Percentiles rank a stretch among this genome's conserved stretches.
phyloP scores from a whole-genome alignment of 208 protist genomes.

The Lotmaria passim region DNA sequence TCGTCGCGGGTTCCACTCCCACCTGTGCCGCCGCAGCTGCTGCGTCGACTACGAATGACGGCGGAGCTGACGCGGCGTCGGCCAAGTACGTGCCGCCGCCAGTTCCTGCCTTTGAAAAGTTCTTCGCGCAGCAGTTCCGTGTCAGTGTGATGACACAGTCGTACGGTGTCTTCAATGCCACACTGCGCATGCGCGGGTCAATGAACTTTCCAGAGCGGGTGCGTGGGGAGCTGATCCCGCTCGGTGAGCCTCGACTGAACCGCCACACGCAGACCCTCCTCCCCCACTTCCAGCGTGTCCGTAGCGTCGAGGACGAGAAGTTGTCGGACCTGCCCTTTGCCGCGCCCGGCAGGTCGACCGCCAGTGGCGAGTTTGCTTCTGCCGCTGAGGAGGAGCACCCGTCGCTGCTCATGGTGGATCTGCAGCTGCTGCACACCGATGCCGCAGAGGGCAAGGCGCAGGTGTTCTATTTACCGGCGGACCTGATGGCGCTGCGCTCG shows the following conservation, averaged over 20 bases:
- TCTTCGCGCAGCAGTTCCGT: constrained; percentile 67
- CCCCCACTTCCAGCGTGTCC: constrained; percentile 51
- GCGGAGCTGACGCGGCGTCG: neutral
- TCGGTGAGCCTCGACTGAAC: constrained; percentile 36
- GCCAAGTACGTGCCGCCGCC: constrained; percentile 2
- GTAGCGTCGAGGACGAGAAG: constrained; percentile 37
- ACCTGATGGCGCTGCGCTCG: constrained; percentile 37
- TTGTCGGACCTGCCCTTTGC: constrained; percentile 21
- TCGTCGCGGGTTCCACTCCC: neutral
- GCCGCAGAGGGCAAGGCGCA: constrained; percentile 38
- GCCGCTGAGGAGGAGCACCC: constrained; percentile 39
- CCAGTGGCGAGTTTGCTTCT: neutral
- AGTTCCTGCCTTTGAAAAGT: constrained; percentile 46
- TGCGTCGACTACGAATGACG: neutral
- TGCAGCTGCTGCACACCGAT: constrained; percentile 52
- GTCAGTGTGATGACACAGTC: constrained; percentile 73
- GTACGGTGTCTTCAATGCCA: constrained; percentile 80
- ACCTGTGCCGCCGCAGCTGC: neutral
- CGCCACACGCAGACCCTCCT: constrained; percentile 29
- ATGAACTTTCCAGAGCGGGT: constrained; percentile 70
- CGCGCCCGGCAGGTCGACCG: neutral
- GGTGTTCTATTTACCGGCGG: constrained; percentile 56
- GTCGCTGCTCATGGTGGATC: constrained; percentile 59
- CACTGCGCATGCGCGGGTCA: constrained; percentile 49
- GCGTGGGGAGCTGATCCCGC: constrained; percentile 69